Conservation (phyloP, 768 basidiomycete species). For the Tylopilus subfusipes region DNA sequence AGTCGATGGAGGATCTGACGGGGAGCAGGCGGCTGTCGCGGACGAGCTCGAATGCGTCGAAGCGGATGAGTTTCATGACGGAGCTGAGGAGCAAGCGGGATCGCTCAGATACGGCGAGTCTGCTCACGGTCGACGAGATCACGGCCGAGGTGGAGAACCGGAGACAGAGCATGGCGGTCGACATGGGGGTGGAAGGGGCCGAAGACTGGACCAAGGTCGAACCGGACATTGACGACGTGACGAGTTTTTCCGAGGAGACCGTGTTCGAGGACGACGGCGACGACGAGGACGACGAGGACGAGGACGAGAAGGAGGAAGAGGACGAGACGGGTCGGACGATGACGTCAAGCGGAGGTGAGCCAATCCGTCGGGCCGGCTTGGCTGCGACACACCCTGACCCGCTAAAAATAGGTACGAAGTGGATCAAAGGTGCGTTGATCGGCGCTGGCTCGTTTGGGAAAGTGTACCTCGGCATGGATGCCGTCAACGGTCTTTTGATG, state of each 20-base stretch:
- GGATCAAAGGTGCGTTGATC: constrained; percentile 96
- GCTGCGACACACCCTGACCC: background rate
- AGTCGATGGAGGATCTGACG: constrained; percentile 64
- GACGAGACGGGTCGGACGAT: constrained; percentile 51
- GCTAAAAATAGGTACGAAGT: constrained; percentile 67
- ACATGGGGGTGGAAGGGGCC: constrained; percentile 44
- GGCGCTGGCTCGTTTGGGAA: constrained; percentile 94
- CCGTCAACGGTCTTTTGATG: constrained; percentile 86
- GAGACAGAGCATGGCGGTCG: constrained; percentile 48
- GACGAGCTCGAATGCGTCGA: constrained; percentile 47
- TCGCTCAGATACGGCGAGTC: constrained; percentile 80
- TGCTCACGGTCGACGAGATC: constrained; percentile 97
- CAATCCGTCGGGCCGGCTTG: constrained; percentile 9
- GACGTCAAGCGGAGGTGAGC: constrained; percentile 52
- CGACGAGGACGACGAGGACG: constrained; percentile 49
- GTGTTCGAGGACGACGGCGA: constrained; percentile 49
- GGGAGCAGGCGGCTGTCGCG: constrained; percentile 35
- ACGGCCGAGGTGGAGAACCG: constrained; percentile 86
- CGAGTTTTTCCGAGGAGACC: constrained; percentile 43
- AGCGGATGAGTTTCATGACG: constrained; percentile 77
- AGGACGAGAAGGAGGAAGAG: constrained; percentile 45
- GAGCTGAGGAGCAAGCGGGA: constrained; percentile 81
- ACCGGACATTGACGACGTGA: constrained; percentile 46
- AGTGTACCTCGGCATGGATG: constrained; percentile 95
- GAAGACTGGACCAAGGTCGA: constrained; percentile 79